These are phyloP conservation scores for Hymenoscyphus fraxineus DNA, from an alignment of 2,329 filamentous ascomycete species.

Conservation along the genomic window DNA sequence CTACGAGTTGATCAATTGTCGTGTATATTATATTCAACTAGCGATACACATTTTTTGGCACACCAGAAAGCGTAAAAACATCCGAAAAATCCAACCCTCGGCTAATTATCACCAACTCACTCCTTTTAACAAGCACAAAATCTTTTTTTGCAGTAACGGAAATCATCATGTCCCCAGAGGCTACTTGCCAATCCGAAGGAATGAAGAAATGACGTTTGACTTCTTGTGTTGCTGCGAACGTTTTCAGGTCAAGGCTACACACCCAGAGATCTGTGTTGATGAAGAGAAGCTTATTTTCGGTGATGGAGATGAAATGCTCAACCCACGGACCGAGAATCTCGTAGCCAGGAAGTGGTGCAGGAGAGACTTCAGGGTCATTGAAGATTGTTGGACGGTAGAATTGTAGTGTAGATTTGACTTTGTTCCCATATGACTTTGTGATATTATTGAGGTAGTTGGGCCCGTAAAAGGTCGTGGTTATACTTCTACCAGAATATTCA, in stretches of 20 bases:
- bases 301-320: conserved; percentile 17
- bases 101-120: conserved; percentile 19
- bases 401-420: background rate
- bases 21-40: background rate
- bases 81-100: background rate
- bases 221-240: background rate
- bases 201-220: conserved; percentile 23
- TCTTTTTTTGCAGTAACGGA: conserved; percentile 13
- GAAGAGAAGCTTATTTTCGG: conserved; percentile 24
- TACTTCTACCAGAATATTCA: background rate
- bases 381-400: background rate
- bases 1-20: too few species aligned
- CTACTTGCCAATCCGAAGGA: conserved; percentile 20
- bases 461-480: background rate
- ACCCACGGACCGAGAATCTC: conserved; percentile 5
- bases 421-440: background rate
- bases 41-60: background rate
- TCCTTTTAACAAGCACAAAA: conserved; percentile 19
- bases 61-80: background rate
- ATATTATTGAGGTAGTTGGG: background rate
- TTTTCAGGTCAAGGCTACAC: conserved; percentile 27
- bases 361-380: background rate
- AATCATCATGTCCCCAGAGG: conserved; percentile 16
- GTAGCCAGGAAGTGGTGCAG: background rate
- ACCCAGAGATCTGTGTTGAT: conserved; percentile 31